Evolutionary conservation across 2,329 filamentous ascomycete genomes (phyloP).

Genomic region (Beauveria brongniartii): DNA sequence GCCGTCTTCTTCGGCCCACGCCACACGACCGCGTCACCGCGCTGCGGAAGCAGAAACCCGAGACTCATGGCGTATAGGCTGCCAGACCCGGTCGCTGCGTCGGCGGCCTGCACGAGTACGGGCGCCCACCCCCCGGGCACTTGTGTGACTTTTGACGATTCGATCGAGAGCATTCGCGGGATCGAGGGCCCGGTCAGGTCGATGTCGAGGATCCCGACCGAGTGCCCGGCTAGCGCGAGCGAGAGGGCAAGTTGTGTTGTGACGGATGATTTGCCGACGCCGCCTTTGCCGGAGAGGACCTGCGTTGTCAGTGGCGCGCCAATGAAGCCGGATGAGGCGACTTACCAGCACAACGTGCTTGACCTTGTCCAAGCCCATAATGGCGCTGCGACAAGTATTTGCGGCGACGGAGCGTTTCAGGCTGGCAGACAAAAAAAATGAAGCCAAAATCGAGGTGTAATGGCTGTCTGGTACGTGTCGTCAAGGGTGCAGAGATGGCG

Average conservation of each 20-base stretch:
- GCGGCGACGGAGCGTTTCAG: background rate
- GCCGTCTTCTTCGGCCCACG: slow-evolving; percentile 97
- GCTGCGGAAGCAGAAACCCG: slow-evolving; percentile 75
- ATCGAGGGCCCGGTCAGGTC: slow-evolving; percentile 96
- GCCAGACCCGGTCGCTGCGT: slow-evolving; percentile 45
- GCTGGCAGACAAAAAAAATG: no score
- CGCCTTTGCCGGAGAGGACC: slow-evolving; percentile 92
- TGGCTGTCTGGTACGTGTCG: background rate
- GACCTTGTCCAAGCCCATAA: slow-evolving; percentile 44
- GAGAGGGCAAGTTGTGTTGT: slow-evolving; percentile 92
- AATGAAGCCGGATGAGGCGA: slow-evolving; percentile 8
- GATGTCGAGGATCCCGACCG: slow-evolving; percentile 90
- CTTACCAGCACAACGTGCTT: slow-evolving; percentile 70
- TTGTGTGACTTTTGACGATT: slow-evolving; percentile 82
- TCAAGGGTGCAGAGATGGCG: background rate
- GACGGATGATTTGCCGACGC: slow-evolving; percentile 96
- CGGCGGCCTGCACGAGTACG: slow-evolving; percentile 66
- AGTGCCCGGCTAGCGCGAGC: slow-evolving; percentile 74
- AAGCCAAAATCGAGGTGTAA: no score
- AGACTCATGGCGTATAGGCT: slow-evolving; percentile 81
- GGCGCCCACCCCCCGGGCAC: slow-evolving; percentile 89
- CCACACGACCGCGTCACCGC: slow-evolving; percentile 94
- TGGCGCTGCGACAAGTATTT: slow-evolving; percentile 15
- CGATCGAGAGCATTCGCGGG: slow-evolving; percentile 86
- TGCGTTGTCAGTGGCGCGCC: slow-evolving; percentile 17